Evolutionary conservation across 768 basidiomycete species (phyloP).

Genomic region (Hypholoma sublateritium): DNA sequence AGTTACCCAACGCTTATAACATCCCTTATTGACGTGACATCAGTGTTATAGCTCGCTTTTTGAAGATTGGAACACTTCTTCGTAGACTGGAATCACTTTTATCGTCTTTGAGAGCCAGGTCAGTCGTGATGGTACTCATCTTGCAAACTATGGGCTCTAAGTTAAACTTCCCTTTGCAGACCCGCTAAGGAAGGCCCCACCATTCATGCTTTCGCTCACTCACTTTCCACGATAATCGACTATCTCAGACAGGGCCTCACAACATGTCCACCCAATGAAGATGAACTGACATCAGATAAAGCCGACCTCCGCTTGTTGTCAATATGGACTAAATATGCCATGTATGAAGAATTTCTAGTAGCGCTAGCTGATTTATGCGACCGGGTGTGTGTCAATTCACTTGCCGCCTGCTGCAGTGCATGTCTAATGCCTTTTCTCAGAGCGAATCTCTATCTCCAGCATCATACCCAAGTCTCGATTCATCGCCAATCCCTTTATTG

Average conservation of each 20-base stretch:
- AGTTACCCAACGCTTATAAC: background rate
- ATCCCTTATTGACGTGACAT: background rate
- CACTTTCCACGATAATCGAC: slow-evolving; percentile 53
- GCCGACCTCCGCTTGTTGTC: slow-evolving; percentile 31
- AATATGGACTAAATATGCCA: slow-evolving; percentile 50
- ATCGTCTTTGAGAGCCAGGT: slow-evolving; percentile 50
- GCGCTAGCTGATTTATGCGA: slow-evolving; percentile 60
- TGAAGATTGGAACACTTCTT: slow-evolving; percentile 65
- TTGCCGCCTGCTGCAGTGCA: background rate
- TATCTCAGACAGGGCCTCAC: slow-evolving; percentile 50
- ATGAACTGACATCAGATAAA: slow-evolving; percentile 14
- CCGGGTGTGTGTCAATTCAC: slow-evolving; percentile 43
- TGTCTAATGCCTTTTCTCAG: slow-evolving; percentile 21
- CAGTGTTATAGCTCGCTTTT: slow-evolving; percentile 62
- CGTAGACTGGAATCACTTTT: slow-evolving; percentile 65
- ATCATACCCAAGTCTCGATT: slow-evolving; percentile 43
- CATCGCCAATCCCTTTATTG: slow-evolving; percentile 49
- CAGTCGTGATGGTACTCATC: slow-evolving; percentile 3
- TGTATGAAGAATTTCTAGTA: slow-evolving; percentile 46
- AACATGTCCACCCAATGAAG: slow-evolving; percentile 34
- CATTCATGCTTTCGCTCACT: slow-evolving; percentile 66
- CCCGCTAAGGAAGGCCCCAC: slow-evolving; percentile 49
- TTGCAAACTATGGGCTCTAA: background rate
- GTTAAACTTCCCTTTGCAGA: slow-evolving; percentile 27
- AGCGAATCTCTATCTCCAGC: slow-evolving; percentile 30